phyloP scores from a whole-genome alignment of 805 yeast species.

The Peterozyma toletana region DNA sequence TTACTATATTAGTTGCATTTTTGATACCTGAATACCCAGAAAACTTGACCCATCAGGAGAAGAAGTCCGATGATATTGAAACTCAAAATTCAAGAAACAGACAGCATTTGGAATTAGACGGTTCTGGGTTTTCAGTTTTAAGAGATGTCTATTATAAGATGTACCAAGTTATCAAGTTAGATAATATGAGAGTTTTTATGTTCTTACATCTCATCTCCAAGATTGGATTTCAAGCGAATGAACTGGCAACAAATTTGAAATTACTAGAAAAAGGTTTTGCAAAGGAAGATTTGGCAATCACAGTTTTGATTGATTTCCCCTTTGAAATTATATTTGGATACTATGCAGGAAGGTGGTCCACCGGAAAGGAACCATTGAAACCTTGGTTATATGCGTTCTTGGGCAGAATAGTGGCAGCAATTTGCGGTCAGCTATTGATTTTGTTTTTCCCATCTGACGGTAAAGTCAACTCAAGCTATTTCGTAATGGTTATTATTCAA shows the following conservation, averaged over 20 bases:
- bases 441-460: slow-evolving; percentile 57
- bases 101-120: slow-evolving; percentile 15
- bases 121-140: slow-evolving; percentile 24
- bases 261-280: slow-evolving; percentile 85
- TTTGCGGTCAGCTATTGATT: slow-evolving; percentile 67
- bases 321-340: slow-evolving; percentile 93
- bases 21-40: slow-evolving; percentile 70
- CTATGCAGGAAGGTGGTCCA: slow-evolving; percentile 92
- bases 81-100: slow-evolving; percentile 21
- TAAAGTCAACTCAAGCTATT: slow-evolving; percentile 44
- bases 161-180: slow-evolving; percentile 60
- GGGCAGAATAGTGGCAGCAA: slow-evolving; percentile 74
- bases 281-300: slow-evolving; percentile 87
- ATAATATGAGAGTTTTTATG: slow-evolving; percentile 69
- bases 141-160: slow-evolving; percentile 55
- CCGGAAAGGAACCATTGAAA: slow-evolving; percentile 63
- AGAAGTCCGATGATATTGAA: slow-evolving; percentile 16
- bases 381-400: slow-evolving; percentile 90
- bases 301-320: slow-evolving; percentile 92
- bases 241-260: slow-evolving; percentile 90
- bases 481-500: slow-evolving; percentile 68
- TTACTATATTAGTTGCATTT: slow-evolving; percentile 53
- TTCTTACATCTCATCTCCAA: slow-evolving; percentile 73
- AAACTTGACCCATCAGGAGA: slow-evolving; percentile 21
- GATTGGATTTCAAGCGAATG: slow-evolving; percentile 92